phyloP scores from a whole-genome alignment of 140 eudicot species.

The Ambrosia hybrid region DNA sequence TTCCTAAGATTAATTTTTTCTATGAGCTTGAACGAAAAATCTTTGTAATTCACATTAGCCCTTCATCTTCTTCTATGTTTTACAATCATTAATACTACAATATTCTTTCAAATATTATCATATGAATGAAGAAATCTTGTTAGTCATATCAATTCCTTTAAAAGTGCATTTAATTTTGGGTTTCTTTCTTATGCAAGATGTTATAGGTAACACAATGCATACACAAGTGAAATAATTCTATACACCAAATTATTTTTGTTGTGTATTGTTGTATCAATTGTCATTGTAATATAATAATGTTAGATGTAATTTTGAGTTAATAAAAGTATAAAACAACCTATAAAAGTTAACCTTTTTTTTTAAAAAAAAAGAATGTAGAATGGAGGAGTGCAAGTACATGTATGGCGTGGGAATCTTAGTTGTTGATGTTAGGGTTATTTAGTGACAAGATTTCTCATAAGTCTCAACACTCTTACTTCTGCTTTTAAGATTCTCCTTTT shows the following conservation, averaged over 20 bases:
- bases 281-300: no score
- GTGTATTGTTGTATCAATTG: no score
- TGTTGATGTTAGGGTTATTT: slow-evolving; percentile 40
- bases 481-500: slow-evolving; percentile 48
- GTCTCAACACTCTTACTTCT: slow-evolving; percentile 31
- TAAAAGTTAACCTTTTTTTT: background rate
- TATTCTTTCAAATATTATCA: background rate
- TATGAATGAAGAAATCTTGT: background rate
- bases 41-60: no score
- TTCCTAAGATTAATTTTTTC: background rate
- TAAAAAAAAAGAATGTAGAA: background rate
- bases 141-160: background rate
- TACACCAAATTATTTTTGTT: background rate
- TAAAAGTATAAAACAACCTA: background rate
- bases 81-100: slow-evolving; percentile 9
- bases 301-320: background rate
- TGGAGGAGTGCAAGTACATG: slow-evolving; percentile 35
- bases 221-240: background rate
- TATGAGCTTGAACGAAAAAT: background rate
- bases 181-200: background rate
- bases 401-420: slow-evolving; percentile 45
- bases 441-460: slow-evolving; percentile 53
- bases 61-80: slow-evolving; percentile 53
- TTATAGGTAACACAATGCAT: background rate
- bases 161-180: background rate